Evolutionary conservation across 2,329 filamentous ascomycete genomes (phyloP).

Genomic region (Fusarium sp.): DNA sequence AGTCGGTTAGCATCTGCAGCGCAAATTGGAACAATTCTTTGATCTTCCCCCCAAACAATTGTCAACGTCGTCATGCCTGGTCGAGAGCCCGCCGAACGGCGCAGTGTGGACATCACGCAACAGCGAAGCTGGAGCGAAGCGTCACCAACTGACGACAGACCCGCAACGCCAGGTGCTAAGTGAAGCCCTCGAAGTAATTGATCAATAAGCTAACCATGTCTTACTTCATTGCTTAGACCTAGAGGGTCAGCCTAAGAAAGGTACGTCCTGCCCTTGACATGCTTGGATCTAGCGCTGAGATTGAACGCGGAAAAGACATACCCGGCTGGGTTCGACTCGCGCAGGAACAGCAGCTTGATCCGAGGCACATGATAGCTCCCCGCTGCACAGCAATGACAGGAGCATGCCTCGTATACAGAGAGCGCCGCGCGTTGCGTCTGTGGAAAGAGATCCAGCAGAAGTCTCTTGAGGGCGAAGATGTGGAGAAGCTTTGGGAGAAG

Average conservation of each 20-base stretch:
- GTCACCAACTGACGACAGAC: neutral
- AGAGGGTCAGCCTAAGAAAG: neutral
- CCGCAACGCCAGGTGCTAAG: neutral
- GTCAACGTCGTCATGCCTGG: slow-evolving; percentile 1
- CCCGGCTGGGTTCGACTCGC: neutral
- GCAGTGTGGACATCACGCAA: neutral
- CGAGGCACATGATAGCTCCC: slow-evolving; percentile 8
- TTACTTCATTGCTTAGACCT: neutral
- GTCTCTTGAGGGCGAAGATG: neutral
- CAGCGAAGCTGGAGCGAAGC: neutral
- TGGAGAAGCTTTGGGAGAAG: neutral
- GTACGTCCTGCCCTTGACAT: neutral
- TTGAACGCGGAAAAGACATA: neutral
- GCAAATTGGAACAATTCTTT: neutral
- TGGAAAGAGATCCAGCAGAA: neutral
- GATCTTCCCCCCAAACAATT: neutral
- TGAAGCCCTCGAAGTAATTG: neutral
- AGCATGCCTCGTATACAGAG: neutral
- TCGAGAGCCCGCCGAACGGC: neutral
- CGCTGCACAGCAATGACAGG: neutral
- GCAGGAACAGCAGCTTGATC: slow-evolving; percentile 3
- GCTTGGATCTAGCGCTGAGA: neutral
- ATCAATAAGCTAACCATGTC: neutral
- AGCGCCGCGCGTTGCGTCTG: neutral
- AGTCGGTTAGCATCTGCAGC: neutral